Evolutionary conservation across 306 rosid genomes (phyloP).

Genomic region (Cicer pinnatifidum): DNA sequence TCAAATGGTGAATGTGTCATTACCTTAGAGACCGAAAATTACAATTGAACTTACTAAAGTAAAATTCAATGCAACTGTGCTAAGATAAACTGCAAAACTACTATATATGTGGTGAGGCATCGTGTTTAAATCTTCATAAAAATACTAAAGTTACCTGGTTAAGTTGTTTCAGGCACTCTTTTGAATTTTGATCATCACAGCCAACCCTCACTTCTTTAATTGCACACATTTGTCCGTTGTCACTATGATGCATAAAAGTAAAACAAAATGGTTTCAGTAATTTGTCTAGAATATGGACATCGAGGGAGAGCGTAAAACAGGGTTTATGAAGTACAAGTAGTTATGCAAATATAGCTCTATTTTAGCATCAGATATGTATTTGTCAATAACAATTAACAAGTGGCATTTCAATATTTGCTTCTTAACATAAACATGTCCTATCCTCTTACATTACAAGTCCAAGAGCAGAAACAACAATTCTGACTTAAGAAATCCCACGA

Average conservation of each 20-base stretch:
- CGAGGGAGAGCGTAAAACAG: conserved; percentile 15
- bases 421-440: conserved; percentile 7
- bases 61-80: conserved; percentile 36
- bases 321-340: background rate
- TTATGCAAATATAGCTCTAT: background rate
- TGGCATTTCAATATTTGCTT: conserved; percentile 7
- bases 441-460: background rate
- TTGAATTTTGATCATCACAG: conserved; percentile 76
- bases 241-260: conserved; percentile 57
- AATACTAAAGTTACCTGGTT: conserved; percentile 66
- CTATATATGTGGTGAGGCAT: conserved; percentile 6
- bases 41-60: conserved; percentile 18
- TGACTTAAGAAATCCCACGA: conserved; percentile 8
- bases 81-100: conserved; percentile 34
- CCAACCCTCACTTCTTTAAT: conserved; percentile 91
- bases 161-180: conserved; percentile 95
- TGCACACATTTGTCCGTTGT: conserved; percentile 99
- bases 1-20: conserved; percentile 38
- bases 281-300: conserved; percentile 36
- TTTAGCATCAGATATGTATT: conserved; percentile 12
- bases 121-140: conserved; percentile 22
- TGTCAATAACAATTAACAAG: background rate
- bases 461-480: conserved; percentile 22
- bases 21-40: conserved; percentile 32
- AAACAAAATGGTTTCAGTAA: conserved; percentile 31